phyloP scores from a whole-genome alignment of 306 rosid genomes.

The Gillenia trifoliata region DNA sequence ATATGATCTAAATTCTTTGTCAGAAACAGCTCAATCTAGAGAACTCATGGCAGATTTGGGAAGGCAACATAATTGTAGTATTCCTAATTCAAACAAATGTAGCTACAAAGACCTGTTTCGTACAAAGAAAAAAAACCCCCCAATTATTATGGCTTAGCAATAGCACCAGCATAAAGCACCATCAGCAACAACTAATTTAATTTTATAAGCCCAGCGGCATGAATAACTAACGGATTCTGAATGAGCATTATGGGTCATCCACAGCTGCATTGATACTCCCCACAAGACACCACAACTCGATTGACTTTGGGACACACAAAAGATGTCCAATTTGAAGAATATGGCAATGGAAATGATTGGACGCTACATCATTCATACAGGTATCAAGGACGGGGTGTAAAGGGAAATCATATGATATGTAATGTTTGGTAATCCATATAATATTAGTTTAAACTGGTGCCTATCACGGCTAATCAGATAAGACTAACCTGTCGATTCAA shows the following conservation, averaged over 20 bases:
- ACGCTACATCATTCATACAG: neutral
- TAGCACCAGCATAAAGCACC: neutral
- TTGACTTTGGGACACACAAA: neutral
- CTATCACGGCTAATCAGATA: conserved; percentile 6
- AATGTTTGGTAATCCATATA: neutral
- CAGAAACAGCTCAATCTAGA: neutral
- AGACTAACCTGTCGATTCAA: conserved; percentile 84
- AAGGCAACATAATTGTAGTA: neutral
- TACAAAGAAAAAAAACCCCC: neutral
- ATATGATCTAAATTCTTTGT: neutral
- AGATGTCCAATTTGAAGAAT: neutral
- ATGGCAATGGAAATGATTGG: neutral
- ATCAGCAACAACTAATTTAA: neutral
- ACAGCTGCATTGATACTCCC: neutral
- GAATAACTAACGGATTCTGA: neutral
- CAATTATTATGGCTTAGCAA: neutral
- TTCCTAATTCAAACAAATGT: neutral
- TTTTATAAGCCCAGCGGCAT: neutral
- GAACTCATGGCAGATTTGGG: neutral
- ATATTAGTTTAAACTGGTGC: neutral
- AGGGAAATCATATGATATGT: neutral
- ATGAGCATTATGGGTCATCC: neutral
- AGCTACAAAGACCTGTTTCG: neutral
- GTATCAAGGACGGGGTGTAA: neutral
- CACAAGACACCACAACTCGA: neutral